These are phyloP conservation scores for Quercus suber DNA, from an alignment of 306 rosid genomes.

Conservation along the genomic window DNA sequence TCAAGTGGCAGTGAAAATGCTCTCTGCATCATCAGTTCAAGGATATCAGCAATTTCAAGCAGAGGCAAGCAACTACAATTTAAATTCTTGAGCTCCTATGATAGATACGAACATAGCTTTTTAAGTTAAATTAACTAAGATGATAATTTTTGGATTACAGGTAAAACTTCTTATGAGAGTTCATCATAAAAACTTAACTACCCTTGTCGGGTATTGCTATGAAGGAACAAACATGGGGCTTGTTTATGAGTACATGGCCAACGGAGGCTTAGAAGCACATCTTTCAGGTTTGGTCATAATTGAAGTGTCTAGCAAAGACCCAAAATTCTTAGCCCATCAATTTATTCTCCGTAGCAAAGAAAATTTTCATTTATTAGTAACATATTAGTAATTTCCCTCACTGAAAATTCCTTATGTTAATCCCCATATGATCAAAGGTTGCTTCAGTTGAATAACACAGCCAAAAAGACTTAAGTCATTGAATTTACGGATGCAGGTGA, in stretches of 20 bases:
- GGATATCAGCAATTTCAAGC: conserved; percentile 50
- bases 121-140: too few species aligned
- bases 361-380: too few species aligned
- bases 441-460: too few species aligned
- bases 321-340: neutral
- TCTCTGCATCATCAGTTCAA: conserved; percentile 35
- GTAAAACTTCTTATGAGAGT: conserved; percentile 29
- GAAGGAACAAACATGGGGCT: conserved; percentile 28
- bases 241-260: conserved; percentile 41
- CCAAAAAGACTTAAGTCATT: neutral
- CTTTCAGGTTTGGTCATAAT: conserved; percentile 24
- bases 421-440: too few species aligned
- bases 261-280: conserved; percentile 30
- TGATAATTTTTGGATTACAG: neutral
- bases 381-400: too few species aligned
- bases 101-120: too few species aligned
- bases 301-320: neutral
- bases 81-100: neutral
- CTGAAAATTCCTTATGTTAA: too few species aligned
- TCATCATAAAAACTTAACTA: conserved; percentile 35
- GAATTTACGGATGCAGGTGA: neutral
- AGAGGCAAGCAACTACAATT: conserved; percentile 37
- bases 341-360: too few species aligned
- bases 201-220: conserved; percentile 35
- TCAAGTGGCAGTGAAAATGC: conserved; percentile 58